These are phyloP conservation scores for Neostapfia colusana DNA, from an alignment of 176 grass and related monocot species.

Conservation along the genomic window DNA sequence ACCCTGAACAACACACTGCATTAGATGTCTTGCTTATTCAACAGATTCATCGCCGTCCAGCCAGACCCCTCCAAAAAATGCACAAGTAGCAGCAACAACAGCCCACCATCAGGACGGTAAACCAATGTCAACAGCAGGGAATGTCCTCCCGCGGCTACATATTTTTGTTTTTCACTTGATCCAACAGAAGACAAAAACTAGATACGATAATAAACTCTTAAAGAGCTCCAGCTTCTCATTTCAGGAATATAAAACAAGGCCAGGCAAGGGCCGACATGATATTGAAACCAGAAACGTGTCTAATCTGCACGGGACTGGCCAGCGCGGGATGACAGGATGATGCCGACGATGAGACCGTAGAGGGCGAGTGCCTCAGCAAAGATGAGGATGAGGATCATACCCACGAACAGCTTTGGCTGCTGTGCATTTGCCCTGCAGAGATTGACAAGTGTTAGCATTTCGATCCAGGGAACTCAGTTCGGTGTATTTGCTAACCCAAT, in stretches of 20 bases:
- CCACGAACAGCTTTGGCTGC: conserved; percentile 58
- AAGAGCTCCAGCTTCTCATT: conserved; percentile 31
- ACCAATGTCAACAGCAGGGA: conserved; percentile 38
- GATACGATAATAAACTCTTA: conserved; percentile 37
- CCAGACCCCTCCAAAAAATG: conserved; percentile 25
- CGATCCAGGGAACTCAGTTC: neutral
- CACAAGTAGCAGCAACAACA: conserved; percentile 34
- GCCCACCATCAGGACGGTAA: conserved; percentile 23
- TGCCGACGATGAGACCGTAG: conserved; percentile 59
- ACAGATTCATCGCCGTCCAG: conserved; percentile 35
- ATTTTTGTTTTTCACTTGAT: conserved; percentile 10
- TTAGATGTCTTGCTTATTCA: conserved; percentile 52
- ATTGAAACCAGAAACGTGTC: neutral
- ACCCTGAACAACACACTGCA: conserved; percentile 18
- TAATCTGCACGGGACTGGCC: conserved; percentile 58
- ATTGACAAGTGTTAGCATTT: conserved; percentile 20
- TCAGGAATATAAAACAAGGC: conserved; percentile 45
- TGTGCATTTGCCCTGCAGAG: conserved; percentile 50
- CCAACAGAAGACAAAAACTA: conserved; percentile 41
- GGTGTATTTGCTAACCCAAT: neutral
- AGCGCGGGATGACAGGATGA: conserved; percentile 60
- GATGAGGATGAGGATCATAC: conserved; percentile 71
- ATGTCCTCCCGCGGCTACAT: conserved; percentile 10
- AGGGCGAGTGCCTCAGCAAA: conserved; percentile 58
- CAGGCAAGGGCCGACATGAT: neutral